Evolutionary conservation across 495 filamentous ascomycete species (phyloP).

Genomic region (Massariosphaeria phaeospora): DNA sequence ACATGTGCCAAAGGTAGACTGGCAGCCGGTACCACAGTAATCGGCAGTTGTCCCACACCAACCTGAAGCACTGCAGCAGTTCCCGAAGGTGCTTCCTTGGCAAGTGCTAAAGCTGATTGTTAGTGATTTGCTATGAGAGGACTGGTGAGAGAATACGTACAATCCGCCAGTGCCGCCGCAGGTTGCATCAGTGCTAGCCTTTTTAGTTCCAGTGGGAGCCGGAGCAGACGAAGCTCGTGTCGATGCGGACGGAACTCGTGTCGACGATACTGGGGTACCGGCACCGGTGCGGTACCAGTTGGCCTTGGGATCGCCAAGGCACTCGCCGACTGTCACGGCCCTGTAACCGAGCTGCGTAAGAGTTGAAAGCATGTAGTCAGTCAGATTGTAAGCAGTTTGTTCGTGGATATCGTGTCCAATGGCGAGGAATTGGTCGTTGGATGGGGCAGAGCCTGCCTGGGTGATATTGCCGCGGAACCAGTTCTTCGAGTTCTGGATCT

Average conservation of each 20-base stretch:
- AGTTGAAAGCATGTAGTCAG: slow-evolving; percentile 60
- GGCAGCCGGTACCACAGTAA: slow-evolving; percentile 32
- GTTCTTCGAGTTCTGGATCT: slow-evolving; percentile 68
- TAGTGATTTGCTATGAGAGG: neutral
- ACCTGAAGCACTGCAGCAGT: slow-evolving; percentile 26
- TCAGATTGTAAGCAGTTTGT: slow-evolving; percentile 71
- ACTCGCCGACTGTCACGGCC: slow-evolving; percentile 31
- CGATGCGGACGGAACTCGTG: neutral
- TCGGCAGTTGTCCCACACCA: slow-evolving; percentile 30
- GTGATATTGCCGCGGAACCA: slow-evolving; percentile 54
- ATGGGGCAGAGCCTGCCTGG: slow-evolving; percentile 46
- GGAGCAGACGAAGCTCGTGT: slow-evolving; percentile 2
- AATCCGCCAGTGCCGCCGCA: slow-evolving; percentile 28
- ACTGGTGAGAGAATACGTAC: neutral
- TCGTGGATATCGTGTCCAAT: slow-evolving; percentile 79
- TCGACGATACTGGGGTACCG: neutral
- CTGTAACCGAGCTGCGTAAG: slow-evolving; percentile 28
- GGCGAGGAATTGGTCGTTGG: slow-evolving; percentile 52
- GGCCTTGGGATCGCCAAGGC: slow-evolving; percentile 26
- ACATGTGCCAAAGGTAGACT: slow-evolving; percentile 24
- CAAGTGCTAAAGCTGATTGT: slow-evolving; percentile 13
- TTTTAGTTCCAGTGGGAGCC: slow-evolving; percentile 11
- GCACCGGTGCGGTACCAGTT: slow-evolving; percentile 29
- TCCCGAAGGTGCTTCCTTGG: slow-evolving; percentile 26
- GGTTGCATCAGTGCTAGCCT: slow-evolving; percentile 27